Conservation (phyloP, 305 asterid species). For the Plantago rigida region DNA sequence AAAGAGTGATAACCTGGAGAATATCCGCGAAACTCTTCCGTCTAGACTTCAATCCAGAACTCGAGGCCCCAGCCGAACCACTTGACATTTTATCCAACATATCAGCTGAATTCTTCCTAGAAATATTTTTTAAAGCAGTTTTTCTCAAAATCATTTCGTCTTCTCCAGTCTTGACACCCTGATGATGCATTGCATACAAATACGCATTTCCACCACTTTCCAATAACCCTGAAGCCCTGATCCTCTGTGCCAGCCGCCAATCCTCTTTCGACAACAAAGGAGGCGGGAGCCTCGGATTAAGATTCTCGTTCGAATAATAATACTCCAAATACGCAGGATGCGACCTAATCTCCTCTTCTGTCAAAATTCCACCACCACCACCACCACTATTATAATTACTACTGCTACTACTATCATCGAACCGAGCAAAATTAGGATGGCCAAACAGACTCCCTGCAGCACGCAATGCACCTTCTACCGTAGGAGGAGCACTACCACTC, state of each 20-base stretch:
- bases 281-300: conserved; percentile 70
- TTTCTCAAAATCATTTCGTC: conserved; percentile 56
- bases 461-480: conserved; percentile 56
- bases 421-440: conserved; percentile 34
- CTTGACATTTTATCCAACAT: conserved; percentile 33
- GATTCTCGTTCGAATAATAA: conserved; percentile 71
- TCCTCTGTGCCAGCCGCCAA: conserved; percentile 66
- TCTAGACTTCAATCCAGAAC: conserved; percentile 50
- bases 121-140: conserved; percentile 51
- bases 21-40: conserved; percentile 90
- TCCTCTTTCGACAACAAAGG: conserved; percentile 62
- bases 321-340: conserved; percentile 71
- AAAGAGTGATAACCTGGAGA: conserved; percentile 45
- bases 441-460: conserved; percentile 47
- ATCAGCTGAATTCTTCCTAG: conserved; percentile 50
- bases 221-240: conserved; percentile 43
- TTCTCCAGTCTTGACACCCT: conserved; percentile 35
- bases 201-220: conserved; percentile 38
- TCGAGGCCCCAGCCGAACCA: conserved; percentile 30
- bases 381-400: conserved; percentile 15
- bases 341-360: conserved; percentile 75
- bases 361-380: conserved; percentile 29
- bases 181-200: conserved; percentile 40
- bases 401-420: conserved; percentile 24
- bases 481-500: conserved; percentile 86